Conservation (phyloP, 2,329 filamentous ascomycete species). For the Penicillium sp. region DNA sequence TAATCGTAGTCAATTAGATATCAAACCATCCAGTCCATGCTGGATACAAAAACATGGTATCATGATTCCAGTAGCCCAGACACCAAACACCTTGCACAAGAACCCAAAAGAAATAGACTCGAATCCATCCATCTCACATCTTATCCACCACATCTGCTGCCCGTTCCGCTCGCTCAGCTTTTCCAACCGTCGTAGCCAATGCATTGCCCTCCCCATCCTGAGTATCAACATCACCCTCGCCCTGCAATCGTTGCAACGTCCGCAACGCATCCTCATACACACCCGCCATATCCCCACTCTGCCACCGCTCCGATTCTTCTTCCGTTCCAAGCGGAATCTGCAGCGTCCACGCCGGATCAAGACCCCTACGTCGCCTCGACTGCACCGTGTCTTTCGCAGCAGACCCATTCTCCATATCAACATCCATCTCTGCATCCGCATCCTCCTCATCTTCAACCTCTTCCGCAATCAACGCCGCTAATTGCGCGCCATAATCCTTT, state of each 20-base stretch:
- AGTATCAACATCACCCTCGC: constrained; percentile 23
- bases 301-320: constrained; percentile 36
- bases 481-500: constrained; percentile 32
- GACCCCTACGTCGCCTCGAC: background rate
- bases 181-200: constrained; percentile 44
- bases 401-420: constrained; percentile 35
- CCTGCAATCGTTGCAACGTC: constrained; percentile 37
- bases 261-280: constrained; percentile 40
- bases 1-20: constrained; percentile 1
- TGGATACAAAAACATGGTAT: constrained; percentile 20
- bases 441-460: constrained; percentile 45
- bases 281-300: constrained; percentile 38
- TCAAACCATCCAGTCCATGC: background rate
- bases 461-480: constrained; percentile 35
- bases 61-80: constrained; percentile 13
- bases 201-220: constrained; percentile 29
- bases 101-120: constrained; percentile 6
- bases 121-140: constrained; percentile 28
- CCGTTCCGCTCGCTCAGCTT: constrained; percentile 42
- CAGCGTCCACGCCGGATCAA: constrained; percentile 27
- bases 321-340: constrained; percentile 30
- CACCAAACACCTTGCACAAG: constrained; percentile 16
- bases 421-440: constrained; percentile 36
- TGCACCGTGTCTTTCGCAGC: constrained; percentile 1
- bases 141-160: constrained; percentile 46